phyloP scores from a whole-genome alignment of 1,284 basidiomycete species.

The Cutaneotrichosporon cyanovorans region DNA sequence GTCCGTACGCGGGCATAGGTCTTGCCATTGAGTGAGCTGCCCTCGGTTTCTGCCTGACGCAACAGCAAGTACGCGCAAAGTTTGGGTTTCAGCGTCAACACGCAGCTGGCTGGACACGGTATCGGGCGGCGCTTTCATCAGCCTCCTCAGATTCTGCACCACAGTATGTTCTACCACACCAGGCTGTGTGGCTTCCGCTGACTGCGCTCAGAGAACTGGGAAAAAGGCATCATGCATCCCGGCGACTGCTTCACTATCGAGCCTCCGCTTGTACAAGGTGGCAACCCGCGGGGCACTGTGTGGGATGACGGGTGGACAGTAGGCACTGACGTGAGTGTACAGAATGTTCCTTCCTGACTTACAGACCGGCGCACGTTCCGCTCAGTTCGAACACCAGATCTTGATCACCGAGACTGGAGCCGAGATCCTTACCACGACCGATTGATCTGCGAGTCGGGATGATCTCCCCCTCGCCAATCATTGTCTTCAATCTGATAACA shows the following conservation, averaged over 20 bases:
- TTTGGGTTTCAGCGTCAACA: conserved; percentile 58
- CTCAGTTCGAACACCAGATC: conserved; percentile 81
- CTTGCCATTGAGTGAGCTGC: conserved; percentile 58
- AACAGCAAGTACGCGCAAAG: conserved; percentile 41
- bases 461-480: too few species aligned
- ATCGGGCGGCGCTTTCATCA: conserved; percentile 78
- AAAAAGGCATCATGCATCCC: conserved; percentile 66
- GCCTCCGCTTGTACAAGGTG: conserved; percentile 70
- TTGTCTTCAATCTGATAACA: too few species aligned
- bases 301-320: conserved; percentile 86
- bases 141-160: conserved; percentile 75
- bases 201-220: conserved; percentile 63
- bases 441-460: too few species aligned
- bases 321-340: conserved; percentile 59
- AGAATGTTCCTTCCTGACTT: conserved; percentile 21
- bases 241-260: conserved; percentile 88
- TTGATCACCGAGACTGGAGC: conserved; percentile 67
- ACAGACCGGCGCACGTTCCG: conserved; percentile 59
- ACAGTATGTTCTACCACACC: conserved; percentile 46
- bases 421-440: conserved; percentile 58
- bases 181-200: not conserved
- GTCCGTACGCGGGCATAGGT: conserved; percentile 66
- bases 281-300: conserved; percentile 58
- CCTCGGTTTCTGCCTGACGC: not conserved
- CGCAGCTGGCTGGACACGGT: conserved; percentile 63